phyloP scores from a whole-genome alignment of 2,329 filamentous ascomycete genomes.

The Pseudogymnoascus sp. region DNA sequence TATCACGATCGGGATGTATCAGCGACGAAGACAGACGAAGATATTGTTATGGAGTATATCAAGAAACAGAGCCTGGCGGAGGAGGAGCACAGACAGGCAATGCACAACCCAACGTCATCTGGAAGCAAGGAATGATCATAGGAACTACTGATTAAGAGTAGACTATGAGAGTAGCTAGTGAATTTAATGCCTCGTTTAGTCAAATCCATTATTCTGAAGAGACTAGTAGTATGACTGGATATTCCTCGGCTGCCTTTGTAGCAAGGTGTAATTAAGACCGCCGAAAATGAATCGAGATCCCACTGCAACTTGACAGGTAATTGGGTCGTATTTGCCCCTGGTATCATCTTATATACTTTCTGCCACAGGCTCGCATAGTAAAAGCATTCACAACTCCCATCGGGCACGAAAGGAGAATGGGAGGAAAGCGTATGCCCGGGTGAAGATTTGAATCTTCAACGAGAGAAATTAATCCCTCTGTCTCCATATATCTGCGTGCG shows the following conservation, averaged over 20 bases:
- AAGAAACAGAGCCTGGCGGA: slow-evolving; percentile 70
- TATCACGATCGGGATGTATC: slow-evolving; percentile 28
- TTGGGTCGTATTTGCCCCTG: not conserved
- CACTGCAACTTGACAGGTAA: not conserved
- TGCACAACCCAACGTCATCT: not conserved
- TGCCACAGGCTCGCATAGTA: not conserved
- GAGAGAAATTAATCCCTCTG: not conserved
- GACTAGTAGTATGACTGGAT: not conserved
- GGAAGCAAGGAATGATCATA: not conserved
- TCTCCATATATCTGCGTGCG: not conserved
- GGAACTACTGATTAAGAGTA: not conserved
- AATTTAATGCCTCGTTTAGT: not conserved
- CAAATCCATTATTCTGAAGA: not conserved
- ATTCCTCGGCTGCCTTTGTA: not conserved
- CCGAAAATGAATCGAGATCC: not conserved
- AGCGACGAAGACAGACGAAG: slow-evolving; percentile 52
- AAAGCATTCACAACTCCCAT: not conserved
- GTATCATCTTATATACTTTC: not conserved
- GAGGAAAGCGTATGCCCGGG: not conserved
- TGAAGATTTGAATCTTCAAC: not conserved
- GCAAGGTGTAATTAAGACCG: not conserved
- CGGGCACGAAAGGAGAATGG: not conserved
- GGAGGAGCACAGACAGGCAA: slow-evolving; percentile 40
- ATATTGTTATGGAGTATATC: slow-evolving; percentile 68
- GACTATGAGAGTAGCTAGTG: not conserved